Conservation (phyloP, 1,284 basidiomycete genomes). For the Athelia sp. region DNA sequence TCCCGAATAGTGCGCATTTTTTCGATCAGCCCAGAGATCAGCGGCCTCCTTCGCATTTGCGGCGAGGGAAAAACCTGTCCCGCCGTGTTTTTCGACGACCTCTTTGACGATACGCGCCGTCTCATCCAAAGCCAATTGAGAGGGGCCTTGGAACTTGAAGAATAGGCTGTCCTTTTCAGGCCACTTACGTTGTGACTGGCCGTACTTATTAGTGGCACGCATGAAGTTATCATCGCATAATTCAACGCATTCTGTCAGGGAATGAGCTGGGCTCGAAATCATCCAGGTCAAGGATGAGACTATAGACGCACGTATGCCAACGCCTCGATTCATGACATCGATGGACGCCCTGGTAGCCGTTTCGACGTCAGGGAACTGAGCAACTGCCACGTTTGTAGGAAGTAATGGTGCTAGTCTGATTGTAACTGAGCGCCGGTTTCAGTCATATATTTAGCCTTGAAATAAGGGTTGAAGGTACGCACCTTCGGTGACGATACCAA, state of each 20-base stretch:
- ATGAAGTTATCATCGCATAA: slow-evolving; percentile 79
- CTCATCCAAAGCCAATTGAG: slow-evolving; percentile 53
- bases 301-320: too few relatives aligned
- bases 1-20: slow-evolving; percentile 78
- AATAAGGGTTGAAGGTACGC: neutral
- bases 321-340: slow-evolving; percentile 68
- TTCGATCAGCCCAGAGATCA: slow-evolving; percentile 83
- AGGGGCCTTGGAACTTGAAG: slow-evolving; percentile 84
- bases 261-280: too few relatives aligned
- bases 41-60: slow-evolving; percentile 73
- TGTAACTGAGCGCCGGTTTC: slow-evolving; percentile 45
- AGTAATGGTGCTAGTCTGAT: slow-evolving; percentile 73
- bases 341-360: slow-evolving; percentile 72
- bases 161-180: slow-evolving; percentile 79
- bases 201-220: slow-evolving; percentile 68
- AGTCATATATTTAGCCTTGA: slow-evolving; percentile 1
- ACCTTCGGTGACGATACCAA: slow-evolving; percentile 80
- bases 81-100: slow-evolving; percentile 66
- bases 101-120: slow-evolving; percentile 55
- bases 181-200: slow-evolving; percentile 54
- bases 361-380: slow-evolving; percentile 61
- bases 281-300: too few relatives aligned
- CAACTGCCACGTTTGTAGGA: slow-evolving; percentile 72
- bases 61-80: slow-evolving; percentile 72
- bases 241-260: slow-evolving; percentile 72